phyloP scores from a whole-genome alignment of 768 basidiomycete genomes.

The Termitomyces sp. region DNA sequence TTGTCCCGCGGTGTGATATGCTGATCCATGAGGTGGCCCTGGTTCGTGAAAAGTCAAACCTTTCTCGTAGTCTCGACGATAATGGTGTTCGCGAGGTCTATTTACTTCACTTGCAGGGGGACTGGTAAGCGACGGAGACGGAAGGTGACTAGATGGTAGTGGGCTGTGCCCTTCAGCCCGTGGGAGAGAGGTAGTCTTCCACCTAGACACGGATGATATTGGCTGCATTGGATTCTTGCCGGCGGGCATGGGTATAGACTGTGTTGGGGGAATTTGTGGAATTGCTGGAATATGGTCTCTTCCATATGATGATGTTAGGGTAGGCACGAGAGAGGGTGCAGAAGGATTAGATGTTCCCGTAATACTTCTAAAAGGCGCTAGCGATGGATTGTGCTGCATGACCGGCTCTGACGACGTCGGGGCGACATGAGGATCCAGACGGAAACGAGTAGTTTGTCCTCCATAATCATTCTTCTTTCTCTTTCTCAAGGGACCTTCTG shows the following conservation, averaged over 20 bases:
- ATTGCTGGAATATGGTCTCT: neutral
- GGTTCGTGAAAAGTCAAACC: constrained; percentile 1
- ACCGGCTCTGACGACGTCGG: neutral
- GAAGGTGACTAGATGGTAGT: neutral
- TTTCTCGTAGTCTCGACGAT: constrained; percentile 29
- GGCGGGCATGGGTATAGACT: neutral
- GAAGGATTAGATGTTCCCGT: constrained; percentile 10
- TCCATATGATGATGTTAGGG: neutral
- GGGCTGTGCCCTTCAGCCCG: neutral
- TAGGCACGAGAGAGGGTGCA: constrained; percentile 3
- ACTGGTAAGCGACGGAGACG: neutral
- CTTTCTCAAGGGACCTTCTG: constrained; percentile 24
- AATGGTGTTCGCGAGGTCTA: constrained; percentile 14
- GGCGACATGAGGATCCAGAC: constrained; percentile 31
- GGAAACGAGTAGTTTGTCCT: constrained; percentile 46
- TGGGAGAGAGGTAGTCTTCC: neutral
- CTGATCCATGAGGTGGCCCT: neutral
- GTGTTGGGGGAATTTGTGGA: neutral
- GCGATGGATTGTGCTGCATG: neutral
- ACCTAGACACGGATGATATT: neutral
- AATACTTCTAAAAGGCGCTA: constrained; percentile 14
- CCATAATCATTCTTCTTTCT: constrained; percentile 32
- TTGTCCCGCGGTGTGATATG: neutral
- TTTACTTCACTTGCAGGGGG: neutral
- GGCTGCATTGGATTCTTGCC: neutral